Evolutionary conservation across 441 rosid genomes (phyloP), one percentile per base, ranked within the genome.

Genomic region (Erodium trifolium): DNA sequence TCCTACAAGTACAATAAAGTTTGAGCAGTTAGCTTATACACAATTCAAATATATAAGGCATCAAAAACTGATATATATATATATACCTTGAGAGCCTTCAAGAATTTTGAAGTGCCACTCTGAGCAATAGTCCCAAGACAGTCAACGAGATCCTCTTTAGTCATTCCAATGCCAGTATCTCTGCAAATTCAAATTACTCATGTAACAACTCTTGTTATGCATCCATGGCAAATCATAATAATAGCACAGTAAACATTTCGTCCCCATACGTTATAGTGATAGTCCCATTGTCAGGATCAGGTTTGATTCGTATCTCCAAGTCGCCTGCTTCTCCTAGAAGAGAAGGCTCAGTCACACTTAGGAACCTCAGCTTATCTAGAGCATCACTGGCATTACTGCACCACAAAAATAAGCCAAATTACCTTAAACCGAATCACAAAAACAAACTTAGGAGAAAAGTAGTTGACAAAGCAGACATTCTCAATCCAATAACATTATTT

Each of bases 81-180:
- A 0, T 14, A 55, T 66, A 89, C 99, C 95, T 89, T 89, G 2
- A 91, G 80, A 75, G 96, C 97, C 83, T 88, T 81, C 65, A 94
- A 79, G 77, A 94, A 94, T 73, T 85, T 91, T 13, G 97, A 91
- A 77, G 99, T 91, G 37, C 99, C 99, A 78, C 96, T 89, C 81
- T 91, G 97, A 73, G 99, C 99, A 82, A 94, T 94, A 12, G 99
- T 94, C 72, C 99, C 99, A 72, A 94, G 97, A 71, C 97, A 91
- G 72, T 91, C 97, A 70, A 94, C 70, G 18, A 94, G 96, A 75
- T 94, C 99, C 70, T 91, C 96, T 67, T 82, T 93, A 11, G 93
- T 87, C 99, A 93, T 93, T 23, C 99, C 99, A 84, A 93, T 86
- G 31, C 99, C 99, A 75, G 97, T 83, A 68, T 93, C 99, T 2